A percentile compares a stretch with the other conserved stretches of the same genome.
Evolutionary conservation across 1,284 basidiomycete species (phyloP).

Genomic region (Heterobasidion irregulare): DNA sequence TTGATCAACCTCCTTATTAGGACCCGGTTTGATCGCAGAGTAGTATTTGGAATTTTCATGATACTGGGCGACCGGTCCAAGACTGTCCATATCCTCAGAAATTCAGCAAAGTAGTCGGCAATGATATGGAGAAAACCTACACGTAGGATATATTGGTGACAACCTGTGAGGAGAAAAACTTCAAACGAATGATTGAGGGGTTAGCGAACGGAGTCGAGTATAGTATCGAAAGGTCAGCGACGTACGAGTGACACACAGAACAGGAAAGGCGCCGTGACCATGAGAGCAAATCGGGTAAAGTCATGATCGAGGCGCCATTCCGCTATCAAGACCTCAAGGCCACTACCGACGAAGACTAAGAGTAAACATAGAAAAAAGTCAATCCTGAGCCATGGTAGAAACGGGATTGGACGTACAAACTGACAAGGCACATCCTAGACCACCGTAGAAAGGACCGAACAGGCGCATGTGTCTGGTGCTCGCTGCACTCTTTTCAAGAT

Average conservation of each 20-base stretch:
- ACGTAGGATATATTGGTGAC: slow-evolving; percentile 52
- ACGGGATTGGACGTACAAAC: slow-evolving; percentile 39
- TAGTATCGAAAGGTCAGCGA: slow-evolving; percentile 5
- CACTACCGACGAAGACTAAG: slow-evolving; percentile 55
- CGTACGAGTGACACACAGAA: slow-evolving; percentile 67
- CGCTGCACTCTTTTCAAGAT: slow-evolving; percentile 42
- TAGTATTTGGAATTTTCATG: slow-evolving; percentile 69
- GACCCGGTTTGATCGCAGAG: slow-evolving; percentile 47
- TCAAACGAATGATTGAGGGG: neutral
- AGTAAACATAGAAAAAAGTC: neutral
- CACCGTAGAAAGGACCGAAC: slow-evolving; percentile 75
- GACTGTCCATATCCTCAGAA: slow-evolving; percentile 20
- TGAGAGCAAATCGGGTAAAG: slow-evolving; percentile 54
- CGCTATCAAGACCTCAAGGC: slow-evolving; percentile 47
- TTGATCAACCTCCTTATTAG: slow-evolving; percentile 55
- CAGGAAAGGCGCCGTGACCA: slow-evolving; percentile 53
- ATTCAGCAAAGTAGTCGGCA: neutral
- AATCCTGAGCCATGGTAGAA: neutral
- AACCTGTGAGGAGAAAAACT: slow-evolving; percentile 62
- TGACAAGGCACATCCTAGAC: slow-evolving; percentile 57
- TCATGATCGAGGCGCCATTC: slow-evolving; percentile 64
- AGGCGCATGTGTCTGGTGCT: slow-evolving; percentile 49
- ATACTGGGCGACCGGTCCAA: slow-evolving; percentile 71
- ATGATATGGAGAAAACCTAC: neutral
- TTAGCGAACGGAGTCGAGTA: neutral